Percentiles rank a stretch among this genome's conserved stretches.
phyloP scores from a whole-genome alignment of 768 basidiomycete species.

The Hebeloma cylindrosporum region DNA sequence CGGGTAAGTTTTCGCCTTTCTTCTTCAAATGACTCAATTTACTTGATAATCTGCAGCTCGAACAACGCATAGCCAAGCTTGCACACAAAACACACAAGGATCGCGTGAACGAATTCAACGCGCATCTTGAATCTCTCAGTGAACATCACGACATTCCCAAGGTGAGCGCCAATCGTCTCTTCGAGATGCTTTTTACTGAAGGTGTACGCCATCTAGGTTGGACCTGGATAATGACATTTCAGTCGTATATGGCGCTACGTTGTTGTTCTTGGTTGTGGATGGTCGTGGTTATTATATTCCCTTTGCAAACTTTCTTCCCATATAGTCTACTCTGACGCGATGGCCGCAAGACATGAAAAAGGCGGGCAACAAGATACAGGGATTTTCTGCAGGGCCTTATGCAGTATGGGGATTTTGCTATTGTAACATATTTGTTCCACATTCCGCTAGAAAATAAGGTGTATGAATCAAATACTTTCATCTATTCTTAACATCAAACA shows the following conservation, averaged over 20 bases:
- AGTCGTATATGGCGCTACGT: too few species aligned
- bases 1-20: slow-evolving; percentile 50
- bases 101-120: slow-evolving; percentile 86
- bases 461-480: slow-evolving; percentile 37
- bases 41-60: slow-evolving; percentile 48
- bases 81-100: slow-evolving; percentile 92
- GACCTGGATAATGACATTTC: slow-evolving; percentile 70
- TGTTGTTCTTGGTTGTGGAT: too few species aligned
- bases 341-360: too few species aligned
- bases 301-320: too few species aligned
- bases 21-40: background rate
- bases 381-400: background rate
- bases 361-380: background rate
- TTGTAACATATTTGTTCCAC: slow-evolving; percentile 56
- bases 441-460: slow-evolving; percentile 35
- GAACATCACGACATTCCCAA: slow-evolving; percentile 97
- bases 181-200: slow-evolving; percentile 4
- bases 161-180: slow-evolving; percentile 37
- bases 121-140: slow-evolving; percentile 80
- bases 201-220: slow-evolving; percentile 69
- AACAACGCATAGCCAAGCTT: slow-evolving; percentile 69
- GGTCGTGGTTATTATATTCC: too few species aligned
- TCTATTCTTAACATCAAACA: slow-evolving; percentile 29
- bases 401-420: slow-evolving; percentile 23
- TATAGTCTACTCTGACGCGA: too few species aligned